A percentile compares a stretch with the other conserved stretches of the same genome.
phyloP scores from a whole-genome alignment of 768 basidiomycete genomes.

The Hericium coralloides region DNA sequence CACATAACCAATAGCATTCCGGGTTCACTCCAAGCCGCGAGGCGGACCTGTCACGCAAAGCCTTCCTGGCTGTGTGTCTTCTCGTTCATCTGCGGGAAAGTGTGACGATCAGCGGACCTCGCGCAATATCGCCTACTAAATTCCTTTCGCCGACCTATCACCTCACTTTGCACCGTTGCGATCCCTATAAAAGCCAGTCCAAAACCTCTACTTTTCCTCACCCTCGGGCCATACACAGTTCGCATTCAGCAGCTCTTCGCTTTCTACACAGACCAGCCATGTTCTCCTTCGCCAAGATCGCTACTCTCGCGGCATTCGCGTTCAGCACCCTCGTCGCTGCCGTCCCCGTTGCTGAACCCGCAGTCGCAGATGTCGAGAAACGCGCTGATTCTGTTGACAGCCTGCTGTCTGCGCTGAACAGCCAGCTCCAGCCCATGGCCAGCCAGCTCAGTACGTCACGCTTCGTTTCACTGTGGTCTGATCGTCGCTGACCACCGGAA shows the following conservation, averaged over 20 bases:
- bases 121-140: neutral
- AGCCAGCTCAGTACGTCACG: neutral
- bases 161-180: neutral
- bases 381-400: neutral
- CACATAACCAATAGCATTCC: neutral
- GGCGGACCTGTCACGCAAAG: neutral
- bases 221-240: neutral
- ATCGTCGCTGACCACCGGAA: neutral
- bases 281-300: constrained; percentile 4
- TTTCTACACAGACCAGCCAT: neutral
- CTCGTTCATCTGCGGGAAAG: neutral
- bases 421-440: neutral
- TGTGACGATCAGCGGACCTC: neutral
- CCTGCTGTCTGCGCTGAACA: neutral
- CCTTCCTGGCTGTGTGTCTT: neutral
- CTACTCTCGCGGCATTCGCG: constrained; percentile 1
- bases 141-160: neutral
- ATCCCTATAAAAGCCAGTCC: neutral
- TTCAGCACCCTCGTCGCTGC: constrained; percentile 4
- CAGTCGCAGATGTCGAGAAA: neutral
- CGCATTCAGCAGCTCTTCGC: neutral
- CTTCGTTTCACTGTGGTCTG: neutral
- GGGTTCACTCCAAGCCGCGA: neutral
- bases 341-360: neutral
- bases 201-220: neutral